Conservation (phyloP, 495 filamentous ascomycete genomes). For the Clohesyomyces aquaticus region DNA sequence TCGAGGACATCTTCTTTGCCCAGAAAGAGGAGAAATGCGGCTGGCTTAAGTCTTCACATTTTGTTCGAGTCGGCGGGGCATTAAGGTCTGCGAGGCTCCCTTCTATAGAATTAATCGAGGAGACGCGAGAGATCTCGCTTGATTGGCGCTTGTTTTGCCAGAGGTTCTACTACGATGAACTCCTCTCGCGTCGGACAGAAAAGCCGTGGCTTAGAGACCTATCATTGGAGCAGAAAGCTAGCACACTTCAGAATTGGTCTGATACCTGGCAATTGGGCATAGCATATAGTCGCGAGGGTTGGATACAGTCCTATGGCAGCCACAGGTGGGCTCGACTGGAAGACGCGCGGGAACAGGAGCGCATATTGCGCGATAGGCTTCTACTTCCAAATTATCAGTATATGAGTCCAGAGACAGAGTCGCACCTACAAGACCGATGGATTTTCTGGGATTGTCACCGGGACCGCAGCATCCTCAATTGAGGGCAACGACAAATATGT, state of each 20-base stretch:
- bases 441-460: slow-evolving; percentile 1
- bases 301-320: no score
- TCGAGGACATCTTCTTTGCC: slow-evolving; percentile 1
- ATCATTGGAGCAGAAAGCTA: background rate
- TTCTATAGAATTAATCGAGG: background rate
- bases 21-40: background rate
- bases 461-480: no score
- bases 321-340: no score
- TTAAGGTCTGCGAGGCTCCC: background rate
- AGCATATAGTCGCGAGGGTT: no score
- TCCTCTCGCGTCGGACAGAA: background rate
- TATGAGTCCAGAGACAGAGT: no score
- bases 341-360: no score
- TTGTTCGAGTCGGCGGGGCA: background rate
- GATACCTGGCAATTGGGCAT: background rate
- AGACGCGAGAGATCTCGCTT: background rate
- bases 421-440: background rate
- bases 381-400: no score
- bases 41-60: background rate
- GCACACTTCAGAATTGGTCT: background rate
- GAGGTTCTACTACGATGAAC: slow-evolving; percentile 10
- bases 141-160: slow-evolving; percentile 8
- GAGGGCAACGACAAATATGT: no score
- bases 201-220: slow-evolving; percentile 5
- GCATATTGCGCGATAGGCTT: no score